Percentiles rank a stretch among this genome's conserved stretches.
These are phyloP conservation scores for Backusella westeae DNA, from an alignment of 192 early-diverging fungal genomes.

Conservation along the genomic window DNA sequence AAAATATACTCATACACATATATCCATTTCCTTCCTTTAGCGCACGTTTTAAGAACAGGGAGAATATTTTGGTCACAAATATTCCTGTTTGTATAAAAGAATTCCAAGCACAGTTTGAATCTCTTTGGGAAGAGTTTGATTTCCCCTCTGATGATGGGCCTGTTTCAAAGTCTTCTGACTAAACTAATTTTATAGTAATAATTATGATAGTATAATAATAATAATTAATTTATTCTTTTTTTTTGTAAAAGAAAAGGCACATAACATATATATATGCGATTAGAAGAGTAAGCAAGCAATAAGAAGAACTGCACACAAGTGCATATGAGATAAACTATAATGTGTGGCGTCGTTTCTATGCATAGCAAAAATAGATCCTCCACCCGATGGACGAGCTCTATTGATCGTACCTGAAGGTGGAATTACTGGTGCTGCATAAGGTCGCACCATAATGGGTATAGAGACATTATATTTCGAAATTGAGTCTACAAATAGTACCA, in stretches of 20 bases:
- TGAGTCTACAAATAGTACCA: slow-evolving; percentile 20
- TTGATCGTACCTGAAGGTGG: background rate
- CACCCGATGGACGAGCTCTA: slow-evolving; percentile 14
- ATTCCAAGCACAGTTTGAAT: slow-evolving; percentile 62
- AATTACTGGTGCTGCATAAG: slow-evolving; percentile 18
- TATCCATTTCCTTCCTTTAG: slow-evolving; percentile 20
- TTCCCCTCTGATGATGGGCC: background rate
- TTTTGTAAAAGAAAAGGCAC: background rate
- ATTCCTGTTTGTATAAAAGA: slow-evolving; percentile 52
- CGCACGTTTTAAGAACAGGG: slow-evolving; percentile 67
- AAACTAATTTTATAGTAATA: background rate
- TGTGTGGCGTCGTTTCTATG: slow-evolving; percentile 3
- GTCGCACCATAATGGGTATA: slow-evolving; percentile 23
- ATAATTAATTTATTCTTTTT: background rate
- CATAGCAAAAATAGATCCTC: slow-evolving; percentile 16
- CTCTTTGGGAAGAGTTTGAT: slow-evolving; percentile 58
- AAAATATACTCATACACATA: background rate
- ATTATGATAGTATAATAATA: background rate
- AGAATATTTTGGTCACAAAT: slow-evolving; percentile 67
- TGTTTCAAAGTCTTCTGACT: slow-evolving; percentile 4
- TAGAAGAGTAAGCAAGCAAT: background rate
- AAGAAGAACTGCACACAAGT: background rate
- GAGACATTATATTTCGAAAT: slow-evolving; percentile 15
- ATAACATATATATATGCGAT: background rate
- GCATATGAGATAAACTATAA: slow-evolving; percentile 7